Conservation (phyloP, 805 yeast genomes). For the Metschnikowia vanudenii region DNA sequence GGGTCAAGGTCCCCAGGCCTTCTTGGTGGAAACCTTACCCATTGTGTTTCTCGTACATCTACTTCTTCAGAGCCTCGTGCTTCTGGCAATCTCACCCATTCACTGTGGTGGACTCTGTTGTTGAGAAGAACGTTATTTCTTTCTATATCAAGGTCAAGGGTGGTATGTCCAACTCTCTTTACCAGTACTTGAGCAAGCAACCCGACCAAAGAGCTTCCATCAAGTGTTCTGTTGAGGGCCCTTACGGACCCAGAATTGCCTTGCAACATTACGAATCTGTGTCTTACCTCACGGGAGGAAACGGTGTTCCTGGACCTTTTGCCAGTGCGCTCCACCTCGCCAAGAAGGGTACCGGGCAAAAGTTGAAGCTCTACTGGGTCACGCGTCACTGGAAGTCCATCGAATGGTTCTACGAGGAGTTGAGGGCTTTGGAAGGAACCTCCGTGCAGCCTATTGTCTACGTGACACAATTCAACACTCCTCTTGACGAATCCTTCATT, state of each 20-base stretch:
- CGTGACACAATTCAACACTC: slow-evolving; percentile 19
- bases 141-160: slow-evolving; percentile 51
- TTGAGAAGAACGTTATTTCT: slow-evolving; percentile 39
- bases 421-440: slow-evolving; percentile 32
- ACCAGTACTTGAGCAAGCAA: slow-evolving; percentile 26
- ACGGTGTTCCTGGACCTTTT: slow-evolving; percentile 59
- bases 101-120: slow-evolving; percentile 48
- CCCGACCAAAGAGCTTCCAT: slow-evolving; percentile 35
- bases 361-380: slow-evolving; percentile 36
- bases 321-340: slow-evolving; percentile 40
- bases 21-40: slow-evolving; percentile 48
- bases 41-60: slow-evolving; percentile 56
- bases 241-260: slow-evolving; percentile 53
- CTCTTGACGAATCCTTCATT: slow-evolving; percentile 17
- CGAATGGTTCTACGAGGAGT: slow-evolving; percentile 41
- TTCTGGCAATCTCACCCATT: slow-evolving; percentile 80
- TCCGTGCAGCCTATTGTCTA: slow-evolving; percentile 40
- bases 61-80: slow-evolving; percentile 49
- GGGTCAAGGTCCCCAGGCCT: slow-evolving; percentile 49
- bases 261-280: slow-evolving; percentile 47
- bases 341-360: slow-evolving; percentile 13
- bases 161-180: slow-evolving; percentile 53
- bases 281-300: slow-evolving; percentile 60
- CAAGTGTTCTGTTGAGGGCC: slow-evolving; percentile 56
- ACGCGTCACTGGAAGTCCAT: slow-evolving; percentile 39